Base-by-base conservation (phyloP, 495 filamentous ascomycete genomes). In the Trichodelitschia bisporula region DNA sequence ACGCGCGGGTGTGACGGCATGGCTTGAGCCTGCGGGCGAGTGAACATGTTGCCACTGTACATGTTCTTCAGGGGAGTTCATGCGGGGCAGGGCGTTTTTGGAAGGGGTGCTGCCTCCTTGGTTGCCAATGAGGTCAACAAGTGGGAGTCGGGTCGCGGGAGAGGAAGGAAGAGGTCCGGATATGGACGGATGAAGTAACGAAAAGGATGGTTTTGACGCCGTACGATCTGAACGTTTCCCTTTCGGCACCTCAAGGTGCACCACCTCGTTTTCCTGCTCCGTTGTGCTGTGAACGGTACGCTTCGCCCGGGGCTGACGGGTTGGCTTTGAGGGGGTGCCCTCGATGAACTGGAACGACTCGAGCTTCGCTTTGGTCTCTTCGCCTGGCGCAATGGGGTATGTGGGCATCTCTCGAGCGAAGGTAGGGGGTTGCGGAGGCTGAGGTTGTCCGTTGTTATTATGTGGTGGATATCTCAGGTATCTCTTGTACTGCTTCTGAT, bases 111-210 rank as follows among this genome's bases (percentile, higher is more conserved):
- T 56, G 35, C 82, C 77, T 21, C 62, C 56, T 14, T 29, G 30
- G 42, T 71, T 69, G 25, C 72, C 69, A 35, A 93, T 72, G 14
- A 95, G 55, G 36, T 90, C 79, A 18, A 71, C 68, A 38, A 91
- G 63, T 26, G 76, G 65, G 19, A 89, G 55, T 26, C 73, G 62
- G 18, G 67, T 65, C 12, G 68, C 65, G 0, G 84, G 84, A 2
- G 84, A 90, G 25, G 66, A 68, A 8, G 38, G 37, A 32, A 36
- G 39, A 27, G 21, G 21, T 6, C 21, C 21, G 6, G 21, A n/a
- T 6, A 6, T n/a, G 21, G 21, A n/a, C 21, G 21, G 21, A n/a
- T n/a, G 21, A 6, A 6, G 6, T 10, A 19, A 8, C 8, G 29
- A 9, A 9, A 8, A 9, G 27, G 6, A 8, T 14, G 27, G 27